Conservation (phyloP, 1,284 basidiomycete species). For the Pyrrhoderma lamaoense region DNA sequence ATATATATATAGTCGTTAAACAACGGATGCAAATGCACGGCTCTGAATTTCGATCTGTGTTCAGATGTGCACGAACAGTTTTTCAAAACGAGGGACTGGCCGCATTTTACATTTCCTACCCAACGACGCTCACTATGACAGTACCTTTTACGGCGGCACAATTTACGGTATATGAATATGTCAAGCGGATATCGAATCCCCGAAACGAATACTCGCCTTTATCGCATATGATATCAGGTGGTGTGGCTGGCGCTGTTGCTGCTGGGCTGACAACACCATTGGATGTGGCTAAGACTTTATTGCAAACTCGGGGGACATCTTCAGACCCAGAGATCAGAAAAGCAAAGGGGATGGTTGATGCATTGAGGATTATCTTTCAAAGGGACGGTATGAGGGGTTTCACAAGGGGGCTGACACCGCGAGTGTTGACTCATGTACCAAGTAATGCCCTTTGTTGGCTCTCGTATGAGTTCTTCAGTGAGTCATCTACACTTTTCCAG, state of each 20-base stretch:
- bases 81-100: slow-evolving; percentile 80
- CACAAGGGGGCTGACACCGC: slow-evolving; percentile 80
- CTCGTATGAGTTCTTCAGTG: slow-evolving; percentile 95
- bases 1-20: slow-evolving; percentile 54
- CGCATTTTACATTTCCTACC: slow-evolving; percentile 98
- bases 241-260: slow-evolving; percentile 88
- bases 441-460: slow-evolving; percentile 98
- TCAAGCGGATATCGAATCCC: slow-evolving; percentile 87
- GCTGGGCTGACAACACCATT: slow-evolving; percentile 95
- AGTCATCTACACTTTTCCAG: slow-evolving; percentile 30
- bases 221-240: slow-evolving; percentile 89
- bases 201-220: slow-evolving; percentile 80
- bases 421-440: slow-evolving; percentile 94
- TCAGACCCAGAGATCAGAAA: slow-evolving; percentile 78
- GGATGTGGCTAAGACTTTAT: slow-evolving; percentile 96
- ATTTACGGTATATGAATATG: slow-evolving; percentile 93
- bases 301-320: slow-evolving; percentile 90
- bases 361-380: slow-evolving; percentile 82
- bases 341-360: slow-evolving; percentile 82
- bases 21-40: slow-evolving; percentile 98
- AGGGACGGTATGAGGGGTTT: slow-evolving; percentile 86
- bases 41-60: slow-evolving; percentile 82
- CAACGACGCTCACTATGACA: slow-evolving; percentile 94
- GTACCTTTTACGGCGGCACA: slow-evolving; percentile 99
- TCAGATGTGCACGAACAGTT: slow-evolving; percentile 76